These are phyloP conservation scores for Boletus rufocinnamomeus DNA, from an alignment of 768 basidiomycete species.

Conservation along the genomic window DNA sequence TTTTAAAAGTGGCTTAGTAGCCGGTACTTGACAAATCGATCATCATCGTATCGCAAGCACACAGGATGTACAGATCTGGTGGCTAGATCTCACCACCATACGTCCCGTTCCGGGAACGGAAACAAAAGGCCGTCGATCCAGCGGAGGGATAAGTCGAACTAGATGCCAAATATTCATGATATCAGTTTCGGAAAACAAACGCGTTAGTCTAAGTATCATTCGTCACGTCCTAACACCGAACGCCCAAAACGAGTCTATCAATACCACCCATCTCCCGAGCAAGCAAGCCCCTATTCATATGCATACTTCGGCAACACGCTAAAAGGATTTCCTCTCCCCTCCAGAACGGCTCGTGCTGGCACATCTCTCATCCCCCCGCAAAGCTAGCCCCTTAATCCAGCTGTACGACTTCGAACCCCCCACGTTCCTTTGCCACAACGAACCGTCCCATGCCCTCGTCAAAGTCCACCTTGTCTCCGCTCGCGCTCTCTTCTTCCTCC, in stretches of 20 bases:
- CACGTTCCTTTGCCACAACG: slow-evolving; percentile 27
- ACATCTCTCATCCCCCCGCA: neutral
- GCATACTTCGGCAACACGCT: neutral
- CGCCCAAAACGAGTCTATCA: neutral
- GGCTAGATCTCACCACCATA: neutral
- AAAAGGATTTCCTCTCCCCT: neutral
- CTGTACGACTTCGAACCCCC: slow-evolving; percentile 32
- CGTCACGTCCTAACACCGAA: neutral
- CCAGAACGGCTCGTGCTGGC: neutral
- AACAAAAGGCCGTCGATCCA: neutral
- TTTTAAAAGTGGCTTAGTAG: neutral
- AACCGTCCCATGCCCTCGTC: slow-evolving; percentile 36
- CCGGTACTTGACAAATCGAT: neutral
- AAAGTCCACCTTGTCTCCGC: slow-evolving; percentile 30
- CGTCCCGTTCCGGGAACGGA: neutral
- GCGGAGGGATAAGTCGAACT: neutral
- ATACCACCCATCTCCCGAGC: neutral
- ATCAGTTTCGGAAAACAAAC: neutral
- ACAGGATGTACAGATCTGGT: slow-evolving; percentile 2
- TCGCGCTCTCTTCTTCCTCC: neutral
- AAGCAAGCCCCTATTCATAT: neutral
- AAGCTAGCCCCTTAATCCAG: slow-evolving; percentile 15
- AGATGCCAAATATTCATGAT: neutral
- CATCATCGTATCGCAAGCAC: neutral
- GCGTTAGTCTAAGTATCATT: neutral